A percentile compares a stretch with the other conserved stretches of the same genome.
Conservation (phyloP, 805 yeast species). For the Starmerella bombicola region DNA sequence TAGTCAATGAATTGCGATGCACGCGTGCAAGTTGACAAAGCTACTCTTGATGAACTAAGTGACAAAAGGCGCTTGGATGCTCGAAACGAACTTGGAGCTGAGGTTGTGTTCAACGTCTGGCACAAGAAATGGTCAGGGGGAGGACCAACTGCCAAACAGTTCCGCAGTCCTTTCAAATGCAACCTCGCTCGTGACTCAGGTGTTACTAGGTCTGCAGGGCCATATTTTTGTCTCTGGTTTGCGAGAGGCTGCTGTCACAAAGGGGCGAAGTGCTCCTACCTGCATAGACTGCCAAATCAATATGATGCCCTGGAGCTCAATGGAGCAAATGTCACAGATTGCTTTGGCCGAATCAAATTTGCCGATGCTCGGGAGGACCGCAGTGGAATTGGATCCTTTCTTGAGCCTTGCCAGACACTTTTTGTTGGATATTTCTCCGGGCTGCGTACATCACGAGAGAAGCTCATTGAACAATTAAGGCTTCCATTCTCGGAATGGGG, state of each 20-base stretch:
- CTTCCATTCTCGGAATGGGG: constrained; percentile 66
- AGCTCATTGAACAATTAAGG: constrained; percentile 32
- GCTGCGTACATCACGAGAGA: constrained; percentile 27
- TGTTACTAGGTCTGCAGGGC: constrained; percentile 40
- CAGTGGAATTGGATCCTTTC: constrained; percentile 84
- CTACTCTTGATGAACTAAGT: constrained; percentile 1
- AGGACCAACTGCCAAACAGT: constrained; percentile 32
- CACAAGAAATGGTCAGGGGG: constrained; percentile 81
- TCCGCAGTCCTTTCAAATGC: constrained; percentile 46
- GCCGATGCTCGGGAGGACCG: constrained; percentile 77
- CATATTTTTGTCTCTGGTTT: constrained; percentile 65
- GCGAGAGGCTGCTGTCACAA: constrained; percentile 78
- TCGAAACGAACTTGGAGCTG: constrained; percentile 40
- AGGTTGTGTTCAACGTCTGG: constrained; percentile 77
- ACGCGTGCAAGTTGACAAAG: constrained; percentile 14
- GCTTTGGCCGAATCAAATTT: constrained; percentile 85
- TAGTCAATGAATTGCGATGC: constrained; percentile 12
- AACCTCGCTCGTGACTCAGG: constrained; percentile 57
- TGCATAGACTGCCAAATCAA: constrained; percentile 59
- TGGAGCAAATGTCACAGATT: constrained; percentile 55
- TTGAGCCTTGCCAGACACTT: constrained; percentile 54
- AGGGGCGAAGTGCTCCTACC: constrained; percentile 62
- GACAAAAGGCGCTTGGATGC: background rate
- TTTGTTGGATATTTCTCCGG: constrained; percentile 48
- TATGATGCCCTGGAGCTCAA: constrained; percentile 38